These are phyloP conservation scores for Neurospora sp. DNA, from an alignment of 495 filamentous ascomycete species.

Conservation along the genomic window DNA sequence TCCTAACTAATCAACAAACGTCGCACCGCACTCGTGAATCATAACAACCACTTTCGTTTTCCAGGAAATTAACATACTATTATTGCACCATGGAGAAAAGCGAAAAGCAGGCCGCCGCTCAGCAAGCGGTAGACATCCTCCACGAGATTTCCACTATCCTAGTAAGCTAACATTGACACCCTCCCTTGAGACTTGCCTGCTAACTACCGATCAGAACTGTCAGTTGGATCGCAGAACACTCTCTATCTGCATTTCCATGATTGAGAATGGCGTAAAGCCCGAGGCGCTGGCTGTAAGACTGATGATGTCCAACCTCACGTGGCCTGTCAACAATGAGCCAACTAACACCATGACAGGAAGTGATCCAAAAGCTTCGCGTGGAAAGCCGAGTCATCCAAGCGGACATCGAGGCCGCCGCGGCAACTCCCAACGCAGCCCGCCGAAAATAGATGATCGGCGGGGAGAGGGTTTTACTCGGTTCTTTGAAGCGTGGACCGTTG, in stretches of 20 bases:
- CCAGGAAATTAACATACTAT: neutral
- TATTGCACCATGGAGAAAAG: constrained; percentile 13
- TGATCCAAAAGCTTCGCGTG: neutral
- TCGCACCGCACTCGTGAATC: neutral
- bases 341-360: neutral
- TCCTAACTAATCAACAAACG: neutral
- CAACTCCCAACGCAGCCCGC: neutral
- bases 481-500: neutral
- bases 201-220: constrained; percentile 57
- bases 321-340: neutral
- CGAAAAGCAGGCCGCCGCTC: constrained; percentile 81
- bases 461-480: neutral
- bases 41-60: neutral
- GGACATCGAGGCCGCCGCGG: neutral
- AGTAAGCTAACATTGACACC: constrained; percentile 33
- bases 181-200: neutral
- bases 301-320: neutral
- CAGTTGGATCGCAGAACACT: constrained; percentile 81
- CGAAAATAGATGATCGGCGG: neutral
- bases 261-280: constrained; percentile 95
- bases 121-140: constrained; percentile 90
- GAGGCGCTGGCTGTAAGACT: constrained; percentile 80
- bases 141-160: constrained; percentile 87
- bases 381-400: neutral
- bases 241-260: constrained; percentile 87